Percentiles rank a stretch among this genome's conserved stretches.
phyloP scores from a whole-genome alignment of 164 flowering plant species.

The Dillenia turbinata region DNA sequence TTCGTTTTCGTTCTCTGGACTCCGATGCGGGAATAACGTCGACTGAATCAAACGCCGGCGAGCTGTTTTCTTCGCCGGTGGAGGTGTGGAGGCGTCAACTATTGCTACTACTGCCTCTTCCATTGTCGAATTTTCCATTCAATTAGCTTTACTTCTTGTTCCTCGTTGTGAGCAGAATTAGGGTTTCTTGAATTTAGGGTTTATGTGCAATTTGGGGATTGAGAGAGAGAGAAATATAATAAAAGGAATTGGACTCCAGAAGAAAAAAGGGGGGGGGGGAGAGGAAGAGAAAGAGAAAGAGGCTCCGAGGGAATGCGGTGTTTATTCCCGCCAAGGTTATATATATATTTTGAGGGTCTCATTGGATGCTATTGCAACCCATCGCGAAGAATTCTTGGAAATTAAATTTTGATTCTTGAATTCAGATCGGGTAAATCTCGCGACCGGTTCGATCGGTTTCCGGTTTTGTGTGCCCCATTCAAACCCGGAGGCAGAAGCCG shows the following conservation, averaged over 20 bases:
- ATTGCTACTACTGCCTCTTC: conserved; percentile 10
- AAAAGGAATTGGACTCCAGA: not conserved
- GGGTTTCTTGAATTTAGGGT: conserved; percentile 10
- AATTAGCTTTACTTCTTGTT: conserved; percentile 2
- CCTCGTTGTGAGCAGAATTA: not conserved
- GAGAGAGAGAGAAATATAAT: not conserved
- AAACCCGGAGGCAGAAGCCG: too few relatives aligned
- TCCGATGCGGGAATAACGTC: conserved; percentile 34
- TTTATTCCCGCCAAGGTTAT: not conserved
- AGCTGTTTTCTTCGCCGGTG: conserved; percentile 17
- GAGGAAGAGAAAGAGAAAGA: not conserved
- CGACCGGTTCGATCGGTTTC: too few relatives aligned
- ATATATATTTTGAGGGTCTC: too few relatives aligned
- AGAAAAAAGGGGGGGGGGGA: not conserved
- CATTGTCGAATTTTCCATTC: conserved; percentile 23
- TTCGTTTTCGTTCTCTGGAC: conserved; percentile 15
- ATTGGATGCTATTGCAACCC: too few relatives aligned
- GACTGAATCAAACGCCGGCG: conserved; percentile 56
- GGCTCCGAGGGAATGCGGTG: not conserved
- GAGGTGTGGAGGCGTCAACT: not conserved
- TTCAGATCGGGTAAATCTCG: too few relatives aligned
- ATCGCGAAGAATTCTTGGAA: too few relatives aligned
- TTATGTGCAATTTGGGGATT: not conserved
- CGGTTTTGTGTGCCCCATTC: too few relatives aligned
- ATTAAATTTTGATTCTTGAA: too few relatives aligned